Conservation (phyloP, 352 stramenopile species). For the Lagenidium sp. region DNA sequence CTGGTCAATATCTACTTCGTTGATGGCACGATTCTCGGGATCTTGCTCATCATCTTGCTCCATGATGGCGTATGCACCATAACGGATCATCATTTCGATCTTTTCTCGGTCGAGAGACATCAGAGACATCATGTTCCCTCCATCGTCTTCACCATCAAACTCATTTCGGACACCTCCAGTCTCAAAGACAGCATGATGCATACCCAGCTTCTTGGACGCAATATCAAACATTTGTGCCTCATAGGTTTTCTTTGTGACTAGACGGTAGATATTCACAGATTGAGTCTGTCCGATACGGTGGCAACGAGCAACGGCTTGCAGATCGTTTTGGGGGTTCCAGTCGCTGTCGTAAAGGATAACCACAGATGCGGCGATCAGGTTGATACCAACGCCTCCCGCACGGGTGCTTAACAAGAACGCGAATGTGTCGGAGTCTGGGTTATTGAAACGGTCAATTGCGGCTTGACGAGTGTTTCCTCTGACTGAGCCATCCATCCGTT, state of each 20-base stretch:
- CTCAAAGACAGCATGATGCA: constrained; percentile 98
- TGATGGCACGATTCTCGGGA: constrained; percentile 82
- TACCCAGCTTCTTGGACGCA: constrained; percentile 97
- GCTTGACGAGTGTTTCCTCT: constrained; percentile 96
- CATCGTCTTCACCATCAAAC: constrained; percentile 93
- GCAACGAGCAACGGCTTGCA: constrained; percentile 96
- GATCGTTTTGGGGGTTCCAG: constrained; percentile 99
- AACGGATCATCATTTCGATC: constrained; percentile 97
- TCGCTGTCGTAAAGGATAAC: constrained; percentile 92
- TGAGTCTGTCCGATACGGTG: constrained; percentile 99
- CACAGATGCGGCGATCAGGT: constrained; percentile 87
- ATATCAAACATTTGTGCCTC: constrained; percentile 99
- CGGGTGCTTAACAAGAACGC: constrained; percentile 96
- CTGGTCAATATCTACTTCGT: constrained; percentile 86
- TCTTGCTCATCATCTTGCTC: constrained; percentile 93
- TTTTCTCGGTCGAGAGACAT: constrained; percentile 96
- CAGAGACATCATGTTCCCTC: constrained; percentile 87
- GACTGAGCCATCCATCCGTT: constrained; percentile 95
- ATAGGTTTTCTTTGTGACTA: constrained; percentile 99
- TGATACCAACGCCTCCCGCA: constrained; percentile 96
- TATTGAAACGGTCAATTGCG: constrained; percentile 98
- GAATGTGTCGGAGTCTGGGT: constrained; percentile 91
- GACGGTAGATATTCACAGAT: constrained; percentile 98
- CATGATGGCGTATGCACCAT: constrained; percentile 96
- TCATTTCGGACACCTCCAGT: constrained; percentile 87